Conservation (phyloP, 2,329 filamentous ascomycete genomes). For the Colletotrichum lini region DNA sequence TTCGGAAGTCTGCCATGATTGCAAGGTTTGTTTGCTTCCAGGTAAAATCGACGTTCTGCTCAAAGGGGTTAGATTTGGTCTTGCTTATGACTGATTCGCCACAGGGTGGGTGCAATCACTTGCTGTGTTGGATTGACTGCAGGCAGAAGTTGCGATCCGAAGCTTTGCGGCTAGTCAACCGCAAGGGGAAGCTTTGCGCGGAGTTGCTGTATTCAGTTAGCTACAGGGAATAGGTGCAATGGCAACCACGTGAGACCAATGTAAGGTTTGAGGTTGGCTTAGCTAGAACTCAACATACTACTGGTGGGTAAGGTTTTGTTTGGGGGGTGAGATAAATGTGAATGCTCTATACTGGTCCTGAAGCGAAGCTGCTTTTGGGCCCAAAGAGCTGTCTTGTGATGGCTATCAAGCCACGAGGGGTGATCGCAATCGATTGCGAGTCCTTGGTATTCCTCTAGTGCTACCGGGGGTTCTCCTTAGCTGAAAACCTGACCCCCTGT, state of each 20-base stretch:
- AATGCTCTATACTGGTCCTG: not conserved
- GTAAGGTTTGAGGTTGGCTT: not conserved
- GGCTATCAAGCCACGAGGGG: not conserved
- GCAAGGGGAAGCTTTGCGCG: not conserved
- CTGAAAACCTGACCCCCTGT: not conserved
- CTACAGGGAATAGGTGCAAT: not conserved
- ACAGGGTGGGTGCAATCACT: no score
- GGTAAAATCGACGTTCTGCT: not conserved
- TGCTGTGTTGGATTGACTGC: not conserved
- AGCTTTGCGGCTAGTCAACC: not conserved
- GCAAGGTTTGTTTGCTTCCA: not conserved
- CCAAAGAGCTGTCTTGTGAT: not conserved
- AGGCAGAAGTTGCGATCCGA: not conserved
- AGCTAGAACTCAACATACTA: not conserved
- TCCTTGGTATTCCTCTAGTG: not conserved
- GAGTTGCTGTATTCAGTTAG: not conserved
- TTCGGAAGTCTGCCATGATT: slow-evolving; percentile 65
- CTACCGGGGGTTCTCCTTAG: no score
- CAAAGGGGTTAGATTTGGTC: not conserved
- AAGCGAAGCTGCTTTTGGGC: not conserved
- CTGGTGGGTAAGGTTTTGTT: not conserved
- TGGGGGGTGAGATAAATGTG: not conserved
- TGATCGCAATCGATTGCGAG: not conserved
- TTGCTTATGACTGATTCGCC: not conserved
- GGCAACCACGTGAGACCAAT: not conserved